A percentile compares a stretch with the other conserved stretches of the same genome.
Conservation (phyloP, 805 yeast genomes). For the Ogataea pignaliae region DNA sequence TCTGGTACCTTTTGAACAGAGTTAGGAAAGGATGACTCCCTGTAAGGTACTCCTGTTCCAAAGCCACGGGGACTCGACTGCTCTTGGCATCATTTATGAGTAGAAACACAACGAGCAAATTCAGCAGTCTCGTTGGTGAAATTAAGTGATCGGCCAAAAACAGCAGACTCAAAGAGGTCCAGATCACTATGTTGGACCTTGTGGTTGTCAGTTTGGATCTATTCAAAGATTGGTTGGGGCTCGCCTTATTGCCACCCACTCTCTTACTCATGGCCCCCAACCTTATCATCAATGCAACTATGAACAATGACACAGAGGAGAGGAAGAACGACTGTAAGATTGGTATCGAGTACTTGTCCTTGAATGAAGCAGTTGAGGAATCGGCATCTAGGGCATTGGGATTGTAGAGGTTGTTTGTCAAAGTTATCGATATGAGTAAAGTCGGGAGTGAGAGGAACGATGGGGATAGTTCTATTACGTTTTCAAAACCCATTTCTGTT, state of each 20-base stretch:
- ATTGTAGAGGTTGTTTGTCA: constrained; percentile 13
- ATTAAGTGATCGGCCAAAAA: constrained; percentile 21
- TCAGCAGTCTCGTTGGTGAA: constrained; percentile 24
- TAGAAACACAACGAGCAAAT: constrained; percentile 20
- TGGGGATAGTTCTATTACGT: constrained; percentile 28
- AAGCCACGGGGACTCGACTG: constrained; percentile 13
- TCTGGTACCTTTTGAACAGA: constrained; percentile 14
- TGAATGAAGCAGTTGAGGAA: background rate
- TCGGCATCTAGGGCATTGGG: constrained; percentile 2
- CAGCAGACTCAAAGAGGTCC: constrained; percentile 15
- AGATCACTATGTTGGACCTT: background rate
- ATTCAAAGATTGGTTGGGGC: too few relatives aligned
- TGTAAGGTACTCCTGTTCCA: constrained; percentile 16
- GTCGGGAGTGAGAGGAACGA: constrained; percentile 32
- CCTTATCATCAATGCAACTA: background rate
- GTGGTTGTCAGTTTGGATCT: too few relatives aligned
- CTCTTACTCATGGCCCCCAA: background rate
- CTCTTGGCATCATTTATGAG: constrained; percentile 9
- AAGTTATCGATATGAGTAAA: constrained; percentile 26
- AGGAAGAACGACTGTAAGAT: constrained; percentile 19
- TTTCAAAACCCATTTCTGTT: constrained; percentile 4
- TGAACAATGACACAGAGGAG: constrained; percentile 16
- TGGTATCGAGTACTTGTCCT: constrained; percentile 6
- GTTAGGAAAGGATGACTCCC: constrained; percentile 5
- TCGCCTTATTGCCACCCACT: background rate